Evolutionary conservation across 1,139 yeast genomes (phyloP), one percentile per base, ranked within the genome.

Genomic region (Scheffersomyces quercinus): DNA sequence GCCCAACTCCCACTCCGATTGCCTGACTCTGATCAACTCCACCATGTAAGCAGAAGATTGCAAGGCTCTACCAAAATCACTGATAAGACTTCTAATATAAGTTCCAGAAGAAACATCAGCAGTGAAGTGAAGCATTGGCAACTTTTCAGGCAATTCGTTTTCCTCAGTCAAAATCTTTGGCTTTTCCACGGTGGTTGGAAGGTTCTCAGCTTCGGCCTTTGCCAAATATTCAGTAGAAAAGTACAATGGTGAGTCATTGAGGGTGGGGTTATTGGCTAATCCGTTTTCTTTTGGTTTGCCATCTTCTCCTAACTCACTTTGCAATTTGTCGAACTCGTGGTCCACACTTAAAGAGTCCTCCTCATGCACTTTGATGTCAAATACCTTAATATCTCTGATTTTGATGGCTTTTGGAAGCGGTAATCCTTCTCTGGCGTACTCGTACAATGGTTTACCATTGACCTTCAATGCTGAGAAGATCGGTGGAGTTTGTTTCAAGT

Each of bases 71-170:
- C 97, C 98, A 39, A 88, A 75, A 58, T 95, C 99, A 64, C 96
- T 89, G 38, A 93, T 76, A 45, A 95, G 70, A 12, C 97, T 87
- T 52, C 99, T 77, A 40, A 95, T 91, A 57, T 95, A 95, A 0
- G 99, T 93, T 1, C 99, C 99, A 0, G 98, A 89, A 1, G 97
- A 87, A 0, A 93, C 99, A 37, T 81, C 79, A 10, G 95, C 81
- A 10, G 77, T 77, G 52, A 93, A 79, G 55, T 86, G 93, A 32
- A 90, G 56, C 44, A 85, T 54, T 1, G 97, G 97, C 31, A 73
- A 62, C 44, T 59, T 60, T 24, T 61, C 71, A 2, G 72, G 73
- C 33, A 63, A 57, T 1, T 47, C 47, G 29, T 58, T 58, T 4
- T 54, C 64, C 3, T 60, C 66, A 10, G 55, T 56, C 16, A 67